Evolutionary conservation across 2,329 filamentous ascomycete genomes (phyloP).

Genomic region (Colletotrichum orchidophilum): DNA sequence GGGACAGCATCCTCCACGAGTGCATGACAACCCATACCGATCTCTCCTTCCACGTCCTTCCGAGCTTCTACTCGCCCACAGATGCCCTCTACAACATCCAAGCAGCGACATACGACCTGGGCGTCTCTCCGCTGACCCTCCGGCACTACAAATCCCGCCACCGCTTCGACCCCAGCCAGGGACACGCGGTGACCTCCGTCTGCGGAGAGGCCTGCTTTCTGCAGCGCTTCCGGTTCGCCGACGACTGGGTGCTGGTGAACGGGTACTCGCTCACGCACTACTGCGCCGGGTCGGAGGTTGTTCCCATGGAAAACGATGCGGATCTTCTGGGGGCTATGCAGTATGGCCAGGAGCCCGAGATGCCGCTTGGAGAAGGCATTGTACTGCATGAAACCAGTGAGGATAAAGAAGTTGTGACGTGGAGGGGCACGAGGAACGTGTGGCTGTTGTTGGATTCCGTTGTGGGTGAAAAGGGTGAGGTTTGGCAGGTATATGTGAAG

Average conservation of each 20-base stretch:
- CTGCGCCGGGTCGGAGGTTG: conserved; percentile 45
- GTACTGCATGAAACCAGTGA: conserved; percentile 42
- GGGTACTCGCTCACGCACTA: conserved; percentile 56
- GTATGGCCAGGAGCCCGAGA: conserved; percentile 21
- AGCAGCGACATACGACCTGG: conserved; percentile 49
- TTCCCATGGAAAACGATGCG: conserved; percentile 21
- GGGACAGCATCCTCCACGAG: conserved; percentile 53
- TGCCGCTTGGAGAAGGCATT: conserved; percentile 41
- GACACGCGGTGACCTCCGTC: conserved; percentile 51
- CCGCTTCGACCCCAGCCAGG: conserved; percentile 49
- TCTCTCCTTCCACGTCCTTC: conserved; percentile 51
- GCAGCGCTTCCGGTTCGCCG: conserved; percentile 55
- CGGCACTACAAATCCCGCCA: conserved; percentile 51
- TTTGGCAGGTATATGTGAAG: conserved; percentile 59
- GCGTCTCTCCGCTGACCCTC: conserved; percentile 51
- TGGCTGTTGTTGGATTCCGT: conserved; percentile 54
- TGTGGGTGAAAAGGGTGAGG: conserved; percentile 45
- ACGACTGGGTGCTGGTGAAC: conserved; percentile 59
- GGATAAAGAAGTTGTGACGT: conserved; percentile 45
- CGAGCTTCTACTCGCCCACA: conserved; percentile 52
- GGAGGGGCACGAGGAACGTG: conserved; percentile 47
- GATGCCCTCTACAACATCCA: conserved; percentile 43
- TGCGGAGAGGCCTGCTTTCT: conserved; percentile 59
- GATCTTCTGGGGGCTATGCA: conserved; percentile 21
- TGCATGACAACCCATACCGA: conserved; percentile 49